Evolutionary conservation across 2,329 filamentous ascomycete genomes (phyloP), one percentile per base, ranked within the genome.

Genomic region (Ophiostoma novo-ulmi): DNA sequence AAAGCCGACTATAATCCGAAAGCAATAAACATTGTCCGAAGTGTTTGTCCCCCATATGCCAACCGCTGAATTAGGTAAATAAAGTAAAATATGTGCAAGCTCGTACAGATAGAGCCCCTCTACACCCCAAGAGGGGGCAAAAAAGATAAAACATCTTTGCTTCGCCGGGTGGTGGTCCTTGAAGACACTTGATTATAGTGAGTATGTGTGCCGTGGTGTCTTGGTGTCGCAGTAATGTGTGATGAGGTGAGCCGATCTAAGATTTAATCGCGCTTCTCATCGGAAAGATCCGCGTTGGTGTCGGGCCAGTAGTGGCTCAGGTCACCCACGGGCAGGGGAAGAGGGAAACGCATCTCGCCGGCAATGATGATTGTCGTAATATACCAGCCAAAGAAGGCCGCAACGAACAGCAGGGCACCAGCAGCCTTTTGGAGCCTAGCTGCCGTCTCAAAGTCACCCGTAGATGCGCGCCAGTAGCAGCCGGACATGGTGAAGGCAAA

Each of bases 351-450:
- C 82, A 85, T 85, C 77, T 86, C 84, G 3, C 80, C 82, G 1
- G 81, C 80, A 81, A 85, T 85, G 71, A 85, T 85, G 5, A 84
- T 83, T 67, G 85, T 80, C 11, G 82, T 81, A 77, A 85, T 83
- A 72, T 85, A 85, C 81, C 83, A 86, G 1, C 84, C 84, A 5
- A 85, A 73, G 0, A 80, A 31, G 0, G 80, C 82, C 0, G 84
- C 81, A 0, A 84, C 76, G 71, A 86, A 85, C 35, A 82, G 74
- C 10, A 81, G 72, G 2, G 79, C 80, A 3, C 79, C 81, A 3
- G 80, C 80, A 52, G 76, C 77, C 78, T 82, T 84, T 71, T 85
- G 83, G 70, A 85, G 75, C 44, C 75, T 78, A 66, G 75, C 66
- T 3, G 83, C 83, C 41, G 75, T 77, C 3, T 79, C 78, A 72